These are phyloP conservation scores for Cnidoscolus chayamansa DNA, from an alignment of 441 rosid species.

Conservation along the genomic window DNA sequence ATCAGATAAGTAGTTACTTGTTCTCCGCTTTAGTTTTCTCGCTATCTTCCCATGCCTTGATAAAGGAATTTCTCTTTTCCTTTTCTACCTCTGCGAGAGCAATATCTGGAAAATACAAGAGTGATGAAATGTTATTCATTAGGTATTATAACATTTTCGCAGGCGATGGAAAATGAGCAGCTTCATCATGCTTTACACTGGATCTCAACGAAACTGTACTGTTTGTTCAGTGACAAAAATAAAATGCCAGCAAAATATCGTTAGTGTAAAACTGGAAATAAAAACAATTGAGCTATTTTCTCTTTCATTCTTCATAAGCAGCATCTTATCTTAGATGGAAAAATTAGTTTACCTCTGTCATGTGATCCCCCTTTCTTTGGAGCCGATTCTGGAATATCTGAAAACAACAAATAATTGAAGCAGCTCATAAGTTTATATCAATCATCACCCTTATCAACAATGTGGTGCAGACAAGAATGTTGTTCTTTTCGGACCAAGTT, in stretches of 20 bases:
- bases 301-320: not conserved
- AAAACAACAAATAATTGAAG: slow-evolving; percentile 7
- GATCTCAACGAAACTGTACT: not conserved
- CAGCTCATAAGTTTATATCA: not conserved
- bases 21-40: slow-evolving; percentile 79
- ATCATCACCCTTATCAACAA: not conserved
- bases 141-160: not conserved
- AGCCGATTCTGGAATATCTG: slow-evolving; percentile 55
- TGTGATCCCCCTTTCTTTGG: slow-evolving; percentile 58
- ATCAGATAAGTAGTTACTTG: slow-evolving; percentile 43
- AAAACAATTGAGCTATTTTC: not conserved
- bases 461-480: not conserved
- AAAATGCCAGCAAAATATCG: not conserved
- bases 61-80: slow-evolving; percentile 53
- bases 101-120: slow-evolving; percentile 46
- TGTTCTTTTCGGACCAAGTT: not conserved
- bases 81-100: slow-evolving; percentile 74
- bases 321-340: slow-evolving; percentile 4
- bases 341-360: slow-evolving; percentile 55
- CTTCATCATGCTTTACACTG: not conserved
- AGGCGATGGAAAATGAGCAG: not conserved
- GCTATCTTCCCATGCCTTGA: slow-evolving; percentile 90
- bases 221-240: not conserved
- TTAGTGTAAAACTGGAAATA: not conserved
- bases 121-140: not conserved